Base-by-base conservation (phyloP, 192 early-diverging fungal species). In the Backusella psychrophila region DNA sequence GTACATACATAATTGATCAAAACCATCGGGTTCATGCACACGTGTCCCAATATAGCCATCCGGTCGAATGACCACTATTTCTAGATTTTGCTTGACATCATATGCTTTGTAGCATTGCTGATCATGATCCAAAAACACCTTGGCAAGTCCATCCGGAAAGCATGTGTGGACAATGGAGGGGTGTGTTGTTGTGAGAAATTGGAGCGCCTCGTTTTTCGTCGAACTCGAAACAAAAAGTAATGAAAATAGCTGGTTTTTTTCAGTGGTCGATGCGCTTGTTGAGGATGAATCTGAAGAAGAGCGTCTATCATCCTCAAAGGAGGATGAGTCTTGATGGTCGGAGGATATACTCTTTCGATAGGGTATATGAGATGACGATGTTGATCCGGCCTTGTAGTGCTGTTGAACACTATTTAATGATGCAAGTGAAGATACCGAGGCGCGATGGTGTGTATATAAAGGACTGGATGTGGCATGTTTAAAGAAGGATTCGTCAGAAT, bases 31-130 rank as follows among this genome's bases (percentile, higher is more conserved):
- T 7, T 65, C 59, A 17, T 77, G 69, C 4, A 73, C 59, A 46
- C 66, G 71, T 34, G 77, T 72, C 42, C 77, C 71, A 69, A 78
- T 78, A 39, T 78, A 78, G 7, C 77, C 77, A 68, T 78, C 77
- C 7, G 77, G 77, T 39, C 77, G 72, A 53, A 78, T 69, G 29
- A 78, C 66, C 14, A 78, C 53, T 5, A 73, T 44, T 36, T 63
- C 52, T 9, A 41, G 65, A 1, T 42, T 35, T 21, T 42, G 68
- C 36, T 36, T 69, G 34, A 56, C 31, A 35, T 41, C 34, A 41
- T 78, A 78, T 15, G 66, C 33, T 11, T 38, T 56, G 29, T 78
- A 65, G 7, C 71, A 66, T 39, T 78, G 77, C 12, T 73, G 71
- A 31, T 78, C 77, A 19, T 78, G 77, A 59, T 78, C 77, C 33